Evolutionary conservation across 148 eudicot species (phyloP).

Genomic region (Rhododendron mucronatum): DNA sequence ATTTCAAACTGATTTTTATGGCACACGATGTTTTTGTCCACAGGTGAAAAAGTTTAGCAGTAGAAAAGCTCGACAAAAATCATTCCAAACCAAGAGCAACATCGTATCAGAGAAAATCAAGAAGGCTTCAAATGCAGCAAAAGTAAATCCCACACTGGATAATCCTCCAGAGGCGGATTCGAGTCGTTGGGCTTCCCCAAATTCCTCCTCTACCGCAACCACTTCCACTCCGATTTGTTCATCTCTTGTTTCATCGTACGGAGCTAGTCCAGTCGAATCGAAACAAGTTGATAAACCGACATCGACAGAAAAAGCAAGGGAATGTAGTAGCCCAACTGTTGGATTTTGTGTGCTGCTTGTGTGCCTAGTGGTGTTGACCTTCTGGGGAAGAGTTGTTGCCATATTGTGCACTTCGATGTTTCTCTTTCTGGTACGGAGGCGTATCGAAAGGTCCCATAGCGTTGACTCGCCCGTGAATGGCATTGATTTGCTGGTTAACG

Average conservation of each 20-base stretch:
- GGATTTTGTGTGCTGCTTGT: slow-evolving; percentile 17
- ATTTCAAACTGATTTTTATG: background rate
- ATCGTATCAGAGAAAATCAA: background rate
- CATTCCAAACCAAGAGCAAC: background rate
- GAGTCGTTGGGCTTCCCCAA: background rate
- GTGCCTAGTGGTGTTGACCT: slow-evolving; percentile 17
- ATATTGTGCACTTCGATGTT: slow-evolving; percentile 27
- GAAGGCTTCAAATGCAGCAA: background rate
- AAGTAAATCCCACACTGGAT: background rate
- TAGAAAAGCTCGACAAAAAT: slow-evolving; percentile 3
- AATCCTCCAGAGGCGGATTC: background rate
- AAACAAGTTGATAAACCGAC: background rate
- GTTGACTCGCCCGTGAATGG: background rate
- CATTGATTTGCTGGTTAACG: background rate
- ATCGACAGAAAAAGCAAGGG: background rate
- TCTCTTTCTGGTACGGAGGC: slow-evolving; percentile 9
- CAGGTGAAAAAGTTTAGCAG: slow-evolving; percentile 19
- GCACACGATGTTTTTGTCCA: background rate
- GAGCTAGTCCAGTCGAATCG: background rate
- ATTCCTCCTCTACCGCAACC: background rate
- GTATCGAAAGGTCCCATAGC: background rate
- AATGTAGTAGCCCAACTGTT: background rate
- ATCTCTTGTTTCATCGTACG: background rate
- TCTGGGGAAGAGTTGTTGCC: slow-evolving; percentile 27
- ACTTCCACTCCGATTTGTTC: background rate